Evolutionary conservation across 768 basidiomycete species (phyloP).

Genomic region (Amanita inopinata): DNA sequence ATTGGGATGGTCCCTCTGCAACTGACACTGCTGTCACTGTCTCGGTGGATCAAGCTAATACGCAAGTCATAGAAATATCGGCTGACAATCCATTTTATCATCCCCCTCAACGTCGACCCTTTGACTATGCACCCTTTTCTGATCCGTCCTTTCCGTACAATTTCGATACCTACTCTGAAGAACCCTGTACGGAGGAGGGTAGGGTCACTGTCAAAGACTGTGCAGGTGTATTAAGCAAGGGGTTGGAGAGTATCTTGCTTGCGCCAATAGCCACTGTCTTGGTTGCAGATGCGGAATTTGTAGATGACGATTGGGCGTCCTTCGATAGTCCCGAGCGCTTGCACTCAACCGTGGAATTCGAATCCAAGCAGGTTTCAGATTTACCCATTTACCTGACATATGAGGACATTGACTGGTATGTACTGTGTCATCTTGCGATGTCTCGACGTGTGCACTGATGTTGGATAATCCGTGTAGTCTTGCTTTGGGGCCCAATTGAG

Average conservation of each 20-base stretch:
- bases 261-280: background rate
- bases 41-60: conserved; percentile 17
- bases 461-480: too few species aligned
- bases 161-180: conserved; percentile 14
- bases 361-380: background rate
- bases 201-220: background rate
- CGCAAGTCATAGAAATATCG: conserved; percentile 30
- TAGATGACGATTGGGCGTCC: background rate
- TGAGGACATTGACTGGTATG: background rate
- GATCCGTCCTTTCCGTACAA: conserved; percentile 18
- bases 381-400: background rate
- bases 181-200: conserved; percentile 9
- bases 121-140: conserved; percentile 20
- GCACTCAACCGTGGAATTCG: background rate
- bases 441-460: background rate
- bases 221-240: background rate
- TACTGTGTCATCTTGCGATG: background rate
- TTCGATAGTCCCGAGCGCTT: background rate
- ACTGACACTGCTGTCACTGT: background rate
- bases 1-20: conserved; percentile 7
- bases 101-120: conserved; percentile 19
- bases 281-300: background rate
- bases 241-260: conserved; percentile 9
- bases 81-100: conserved; percentile 30
- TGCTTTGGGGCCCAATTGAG: too few species aligned